Evolutionary conservation across 371 early-diverging fungal species (phyloP).

Genomic region (Rhizopus stolonifer): DNA sequence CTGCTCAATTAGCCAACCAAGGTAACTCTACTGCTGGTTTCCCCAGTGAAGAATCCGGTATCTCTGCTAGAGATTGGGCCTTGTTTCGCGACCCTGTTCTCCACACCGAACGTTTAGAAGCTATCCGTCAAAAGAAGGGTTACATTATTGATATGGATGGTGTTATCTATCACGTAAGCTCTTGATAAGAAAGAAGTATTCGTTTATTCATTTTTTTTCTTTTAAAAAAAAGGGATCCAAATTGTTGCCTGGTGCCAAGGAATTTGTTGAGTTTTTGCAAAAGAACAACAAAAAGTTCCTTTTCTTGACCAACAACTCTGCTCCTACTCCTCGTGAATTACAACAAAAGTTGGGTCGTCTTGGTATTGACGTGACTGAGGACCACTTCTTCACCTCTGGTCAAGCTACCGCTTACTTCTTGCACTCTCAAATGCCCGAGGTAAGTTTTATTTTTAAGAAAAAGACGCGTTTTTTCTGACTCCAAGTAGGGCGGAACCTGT

Average conservation of each 20-base stretch:
- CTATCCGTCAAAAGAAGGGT: conserved; percentile 61
- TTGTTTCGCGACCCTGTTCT: conserved; percentile 42
- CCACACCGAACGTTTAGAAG: conserved; percentile 50
- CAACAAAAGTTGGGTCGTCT: conserved; percentile 59
- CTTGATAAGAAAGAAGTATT: neutral
- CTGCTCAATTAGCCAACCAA: conserved; percentile 18
- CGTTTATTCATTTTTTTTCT: no score
- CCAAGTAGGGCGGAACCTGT: conserved; percentile 55
- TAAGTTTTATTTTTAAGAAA: conserved; percentile 7
- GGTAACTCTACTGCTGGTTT: conserved; percentile 2
- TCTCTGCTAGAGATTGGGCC: conserved; percentile 40
- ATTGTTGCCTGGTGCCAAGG: conserved; percentile 61
- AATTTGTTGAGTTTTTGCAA: conserved; percentile 64
- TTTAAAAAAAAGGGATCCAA: conserved; percentile 61
- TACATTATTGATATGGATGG: conserved; percentile 73
- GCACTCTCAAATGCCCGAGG: conserved; percentile 58
- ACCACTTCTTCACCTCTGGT: conserved; percentile 67
- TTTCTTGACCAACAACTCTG: conserved; percentile 72
- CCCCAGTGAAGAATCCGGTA: conserved; percentile 16
- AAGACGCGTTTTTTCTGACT: neutral
- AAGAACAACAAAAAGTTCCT: conserved; percentile 62
- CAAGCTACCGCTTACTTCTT: conserved; percentile 68
- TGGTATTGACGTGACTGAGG: conserved; percentile 60
- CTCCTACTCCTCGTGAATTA: conserved; percentile 67
- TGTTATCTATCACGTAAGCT: conserved; percentile 65